These are phyloP conservation scores for Dalbergia cochinchinensis DNA, from an alignment of 306 rosid species.

Conservation along the genomic window DNA sequence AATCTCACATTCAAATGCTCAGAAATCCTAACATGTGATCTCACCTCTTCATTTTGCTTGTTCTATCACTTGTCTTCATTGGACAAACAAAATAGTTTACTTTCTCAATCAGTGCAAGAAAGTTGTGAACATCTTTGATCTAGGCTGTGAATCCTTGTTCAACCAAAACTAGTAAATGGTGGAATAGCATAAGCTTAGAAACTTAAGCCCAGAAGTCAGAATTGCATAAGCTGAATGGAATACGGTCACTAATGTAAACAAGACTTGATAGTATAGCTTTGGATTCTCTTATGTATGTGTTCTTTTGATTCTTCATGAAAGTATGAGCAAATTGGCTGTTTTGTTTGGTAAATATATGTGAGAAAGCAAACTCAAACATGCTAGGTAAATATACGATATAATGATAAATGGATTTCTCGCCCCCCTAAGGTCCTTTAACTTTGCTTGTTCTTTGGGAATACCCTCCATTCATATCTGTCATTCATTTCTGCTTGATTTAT, in stretches of 20 bases:
- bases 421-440: not conserved
- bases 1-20: no score
- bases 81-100: not conserved
- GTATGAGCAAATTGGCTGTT: not conserved
- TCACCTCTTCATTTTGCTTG: conserved; percentile 18
- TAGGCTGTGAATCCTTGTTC: not conserved
- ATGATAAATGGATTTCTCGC: not conserved
- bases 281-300: not conserved
- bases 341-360: not conserved
- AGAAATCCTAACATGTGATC: not conserved
- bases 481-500: conserved; percentile 36
- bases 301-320: not conserved
- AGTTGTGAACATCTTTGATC: conserved; percentile 11
- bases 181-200: not conserved
- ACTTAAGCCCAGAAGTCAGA: not conserved
- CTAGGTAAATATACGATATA: not conserved
- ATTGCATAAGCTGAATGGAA: not conserved
- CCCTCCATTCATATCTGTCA: conserved; percentile 31
- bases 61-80: conserved; percentile 1
- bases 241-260: not conserved
- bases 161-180: not conserved
- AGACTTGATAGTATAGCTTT: conserved; percentile 16
- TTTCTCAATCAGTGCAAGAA: not conserved
- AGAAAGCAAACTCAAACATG: conserved; percentile 10
- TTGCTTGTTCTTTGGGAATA: conserved; percentile 20